phyloP scores from a whole-genome alignment of 2,329 filamentous ascomycete genomes.

The Claviceps sp. region DNA sequence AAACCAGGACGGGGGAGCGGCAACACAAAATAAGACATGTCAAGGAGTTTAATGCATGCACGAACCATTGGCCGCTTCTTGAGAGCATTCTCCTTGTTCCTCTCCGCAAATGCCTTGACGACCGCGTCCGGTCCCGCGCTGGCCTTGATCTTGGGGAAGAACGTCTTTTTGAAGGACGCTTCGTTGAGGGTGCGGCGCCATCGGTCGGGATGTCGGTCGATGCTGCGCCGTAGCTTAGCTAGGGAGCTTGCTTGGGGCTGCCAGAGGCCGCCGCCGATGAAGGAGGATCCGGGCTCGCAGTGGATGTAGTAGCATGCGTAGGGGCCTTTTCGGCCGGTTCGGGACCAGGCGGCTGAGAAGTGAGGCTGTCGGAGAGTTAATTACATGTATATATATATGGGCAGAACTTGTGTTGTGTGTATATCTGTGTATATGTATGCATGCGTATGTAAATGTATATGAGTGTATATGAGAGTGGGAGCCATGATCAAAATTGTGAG shows the following conservation, averaged over 20 bases:
- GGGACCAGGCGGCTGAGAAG: conserved; percentile 77
- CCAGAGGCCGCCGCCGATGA: conserved; percentile 75
- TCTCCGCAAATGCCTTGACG: conserved; percentile 54
- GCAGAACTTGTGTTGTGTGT: not conserved
- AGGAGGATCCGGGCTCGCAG: conserved; percentile 56
- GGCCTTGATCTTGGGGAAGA: conserved; percentile 36
- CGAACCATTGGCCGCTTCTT: conserved; percentile 74
- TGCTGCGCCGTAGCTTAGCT: conserved; percentile 53
- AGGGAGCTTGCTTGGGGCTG: conserved; percentile 57
- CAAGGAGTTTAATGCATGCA: not conserved
- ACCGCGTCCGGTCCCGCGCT: conserved; percentile 34
- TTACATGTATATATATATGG: not conserved
- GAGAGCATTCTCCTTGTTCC: conserved; percentile 61
- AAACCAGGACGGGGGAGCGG: no score
- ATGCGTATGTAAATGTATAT: not conserved
- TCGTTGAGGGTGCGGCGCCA: conserved; percentile 56
- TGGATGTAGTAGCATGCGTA: conserved; percentile 87
- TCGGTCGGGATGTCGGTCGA: conserved; percentile 58
- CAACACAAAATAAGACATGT: no score
- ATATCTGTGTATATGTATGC: not conserved
- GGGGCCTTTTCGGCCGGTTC: conserved; percentile 74
- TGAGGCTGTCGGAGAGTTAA: conserved; percentile 41
- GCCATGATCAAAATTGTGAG: no score
- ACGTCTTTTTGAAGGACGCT: conserved; percentile 45
- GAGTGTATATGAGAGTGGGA: no score